Conservation (phyloP, 305 asterid species). For the Nicotiana rustica region DNA sequence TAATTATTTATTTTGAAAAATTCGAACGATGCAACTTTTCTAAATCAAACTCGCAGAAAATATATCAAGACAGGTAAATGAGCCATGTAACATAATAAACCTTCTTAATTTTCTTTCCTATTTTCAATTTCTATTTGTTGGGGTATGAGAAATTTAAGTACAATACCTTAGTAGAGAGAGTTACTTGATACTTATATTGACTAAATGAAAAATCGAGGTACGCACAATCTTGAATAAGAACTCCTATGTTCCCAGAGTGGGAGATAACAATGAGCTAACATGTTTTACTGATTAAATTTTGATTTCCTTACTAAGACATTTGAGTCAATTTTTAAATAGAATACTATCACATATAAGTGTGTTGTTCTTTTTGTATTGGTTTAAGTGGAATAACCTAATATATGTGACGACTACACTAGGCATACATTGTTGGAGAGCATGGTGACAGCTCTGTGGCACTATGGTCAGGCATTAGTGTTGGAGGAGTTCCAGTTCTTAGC, state of each 20-base stretch:
- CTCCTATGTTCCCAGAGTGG: neutral
- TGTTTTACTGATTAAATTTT: neutral
- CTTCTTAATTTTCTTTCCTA: neutral
- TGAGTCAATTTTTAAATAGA: neutral
- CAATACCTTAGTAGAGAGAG: no score
- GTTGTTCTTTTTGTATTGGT: neutral
- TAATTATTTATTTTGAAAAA: no score
- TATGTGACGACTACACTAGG: constrained; percentile 44
- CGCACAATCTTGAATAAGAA: no score
- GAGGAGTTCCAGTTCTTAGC: constrained; percentile 84
- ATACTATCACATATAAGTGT: neutral
- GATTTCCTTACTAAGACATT: neutral
- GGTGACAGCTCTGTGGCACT: constrained; percentile 93
- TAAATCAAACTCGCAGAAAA: no score
- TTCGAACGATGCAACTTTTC: no score
- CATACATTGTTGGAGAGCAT: constrained; percentile 90
- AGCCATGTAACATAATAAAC: neutral
- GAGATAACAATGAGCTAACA: neutral
- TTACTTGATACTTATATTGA: no score
- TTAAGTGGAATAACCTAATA: neutral
- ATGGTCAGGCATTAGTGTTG: constrained; percentile 93
- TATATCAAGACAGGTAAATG: neutral
- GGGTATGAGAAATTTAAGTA: no score
- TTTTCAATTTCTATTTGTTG: no score
- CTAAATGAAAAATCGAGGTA: no score